A percentile compares a stretch with the other conserved stretches of the same genome.
Conservation (phyloP, 2,329 filamentous ascomycete species). For the Microdochium trichocladiopsis region DNA sequence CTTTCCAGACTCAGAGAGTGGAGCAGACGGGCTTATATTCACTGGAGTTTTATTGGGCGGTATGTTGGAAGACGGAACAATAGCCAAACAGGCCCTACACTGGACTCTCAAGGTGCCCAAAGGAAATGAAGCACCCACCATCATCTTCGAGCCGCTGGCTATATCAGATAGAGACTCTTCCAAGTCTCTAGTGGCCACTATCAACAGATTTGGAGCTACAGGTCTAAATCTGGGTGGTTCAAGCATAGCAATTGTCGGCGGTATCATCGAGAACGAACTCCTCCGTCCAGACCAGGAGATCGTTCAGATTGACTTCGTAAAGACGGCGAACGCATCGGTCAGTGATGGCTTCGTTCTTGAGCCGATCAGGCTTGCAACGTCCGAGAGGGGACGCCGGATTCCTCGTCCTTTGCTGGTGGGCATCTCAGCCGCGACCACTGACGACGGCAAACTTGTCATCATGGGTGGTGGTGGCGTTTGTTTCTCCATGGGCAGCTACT, state of each 20-base stretch:
- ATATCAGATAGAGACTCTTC: background rate
- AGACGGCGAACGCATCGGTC: background rate
- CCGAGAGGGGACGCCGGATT: background rate
- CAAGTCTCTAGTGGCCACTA: slow-evolving; percentile 1
- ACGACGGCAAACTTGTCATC: slow-evolving; percentile 47
- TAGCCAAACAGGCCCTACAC: slow-evolving; percentile 55
- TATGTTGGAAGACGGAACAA: slow-evolving; percentile 54
- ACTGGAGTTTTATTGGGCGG: slow-evolving; percentile 66
- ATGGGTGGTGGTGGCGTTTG: slow-evolving; percentile 79
- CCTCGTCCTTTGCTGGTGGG: slow-evolving; percentile 65
- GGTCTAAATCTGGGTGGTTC: slow-evolving; percentile 17
- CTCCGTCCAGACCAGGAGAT: slow-evolving; percentile 46
- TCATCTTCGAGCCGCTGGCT: slow-evolving; percentile 15
- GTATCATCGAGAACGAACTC: slow-evolving; percentile 31
- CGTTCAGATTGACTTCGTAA: slow-evolving; percentile 16
- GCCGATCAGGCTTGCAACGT: background rate
- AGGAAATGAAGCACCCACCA: slow-evolving; percentile 15
- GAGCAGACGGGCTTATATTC: slow-evolving; percentile 19
- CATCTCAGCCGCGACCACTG: slow-evolving; percentile 44
- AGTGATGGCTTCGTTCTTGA: background rate
- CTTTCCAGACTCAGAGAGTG: slow-evolving; percentile 10
- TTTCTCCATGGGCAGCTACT: slow-evolving; percentile 85
- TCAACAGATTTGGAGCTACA: slow-evolving; percentile 35
- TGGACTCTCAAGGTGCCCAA: slow-evolving; percentile 44
- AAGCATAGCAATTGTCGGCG: slow-evolving; percentile 31